These are phyloP conservation scores for Groenewaldozyma auringiensis DNA, from an alignment of 1,139 yeast genomes.

Conservation along the genomic window DNA sequence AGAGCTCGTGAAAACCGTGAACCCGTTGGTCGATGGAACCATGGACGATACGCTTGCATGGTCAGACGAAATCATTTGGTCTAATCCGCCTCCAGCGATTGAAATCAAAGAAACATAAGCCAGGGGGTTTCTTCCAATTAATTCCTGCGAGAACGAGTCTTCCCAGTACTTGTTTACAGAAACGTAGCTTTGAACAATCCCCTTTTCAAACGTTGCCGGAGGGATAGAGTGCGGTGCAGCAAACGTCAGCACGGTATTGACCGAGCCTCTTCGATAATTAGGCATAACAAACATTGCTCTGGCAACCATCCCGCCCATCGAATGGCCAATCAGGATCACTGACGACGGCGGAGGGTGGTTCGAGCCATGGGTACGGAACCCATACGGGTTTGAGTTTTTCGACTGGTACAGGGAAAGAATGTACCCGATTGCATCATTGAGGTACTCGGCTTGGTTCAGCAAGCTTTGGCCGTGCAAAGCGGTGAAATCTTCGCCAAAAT, in stretches of 20 bases:
- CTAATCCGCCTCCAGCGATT: slow-evolving; percentile 70
- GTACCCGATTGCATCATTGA: slow-evolving; percentile 77
- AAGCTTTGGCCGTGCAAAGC: slow-evolving; percentile 94
- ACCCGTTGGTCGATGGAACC: slow-evolving; percentile 62
- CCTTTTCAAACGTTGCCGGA: slow-evolving; percentile 82
- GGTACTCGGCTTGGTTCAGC: slow-evolving; percentile 87
- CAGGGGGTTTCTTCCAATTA: slow-evolving; percentile 27
- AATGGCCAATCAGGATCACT: slow-evolving; percentile 58
- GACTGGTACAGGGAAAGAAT: slow-evolving; percentile 57
- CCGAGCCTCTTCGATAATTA: slow-evolving; percentile 54
- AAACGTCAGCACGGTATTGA: slow-evolving; percentile 65
- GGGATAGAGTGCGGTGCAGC: slow-evolving; percentile 83
- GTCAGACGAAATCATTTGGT: slow-evolving; percentile 70
- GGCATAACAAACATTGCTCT: slow-evolving; percentile 68
- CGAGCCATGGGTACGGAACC: not conserved
- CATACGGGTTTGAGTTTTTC: not conserved
- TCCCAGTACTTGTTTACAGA: slow-evolving; percentile 69
- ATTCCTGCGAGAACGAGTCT: slow-evolving; percentile 36
- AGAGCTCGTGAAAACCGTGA: slow-evolving; percentile 69
- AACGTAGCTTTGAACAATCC: slow-evolving; percentile 57
- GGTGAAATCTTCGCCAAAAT: slow-evolving; percentile 91
- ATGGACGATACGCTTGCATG: slow-evolving; percentile 60
- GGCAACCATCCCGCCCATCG: slow-evolving; percentile 83
- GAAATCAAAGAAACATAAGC: slow-evolving; percentile 37
- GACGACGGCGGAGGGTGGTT: slow-evolving; percentile 40